phyloP scores from a whole-genome alignment of 331 rosid species.

The Phaseolus coccineus region DNA sequence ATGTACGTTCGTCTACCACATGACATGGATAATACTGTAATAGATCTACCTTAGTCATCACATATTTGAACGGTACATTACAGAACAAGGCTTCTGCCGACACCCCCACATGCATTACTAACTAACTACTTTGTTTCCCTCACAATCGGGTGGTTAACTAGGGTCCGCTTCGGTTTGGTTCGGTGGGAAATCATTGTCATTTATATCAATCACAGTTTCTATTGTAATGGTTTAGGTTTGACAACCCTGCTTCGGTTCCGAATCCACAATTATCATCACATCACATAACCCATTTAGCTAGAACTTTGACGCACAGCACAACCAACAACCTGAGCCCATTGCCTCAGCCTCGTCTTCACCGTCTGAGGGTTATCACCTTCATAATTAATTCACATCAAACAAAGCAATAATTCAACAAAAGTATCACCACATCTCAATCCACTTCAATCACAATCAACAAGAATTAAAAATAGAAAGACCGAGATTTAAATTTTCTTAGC shows the following conservation, averaged over 20 bases:
- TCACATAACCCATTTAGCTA: slow-evolving; percentile 43
- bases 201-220: background rate
- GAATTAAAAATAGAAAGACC: background rate
- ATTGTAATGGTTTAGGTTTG: slow-evolving; percentile 44
- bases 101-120: slow-evolving; percentile 38
- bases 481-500: background rate
- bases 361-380: slow-evolving; percentile 85
- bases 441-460: background rate
- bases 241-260: slow-evolving; percentile 51
- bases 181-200: slow-evolving; percentile 47
- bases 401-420: background rate
- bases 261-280: background rate
- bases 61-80: slow-evolving; percentile 29
- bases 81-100: slow-evolving; percentile 45
- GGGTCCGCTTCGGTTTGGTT: slow-evolving; percentile 19
- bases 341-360: slow-evolving; percentile 83
- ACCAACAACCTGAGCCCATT: slow-evolving; percentile 97
- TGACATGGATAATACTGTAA: background rate
- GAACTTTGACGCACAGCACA: slow-evolving; percentile 83
- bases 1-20: background rate
- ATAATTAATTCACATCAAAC: slow-evolving; percentile 11
- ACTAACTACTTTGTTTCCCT: slow-evolving; percentile 48
- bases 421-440: background rate
- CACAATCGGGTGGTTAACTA: slow-evolving; percentile 37
- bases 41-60: slow-evolving; percentile 42